Evolutionary conservation across 75 land plant species (phyloP).

Genomic region (Ceratopteris richardii): DNA sequence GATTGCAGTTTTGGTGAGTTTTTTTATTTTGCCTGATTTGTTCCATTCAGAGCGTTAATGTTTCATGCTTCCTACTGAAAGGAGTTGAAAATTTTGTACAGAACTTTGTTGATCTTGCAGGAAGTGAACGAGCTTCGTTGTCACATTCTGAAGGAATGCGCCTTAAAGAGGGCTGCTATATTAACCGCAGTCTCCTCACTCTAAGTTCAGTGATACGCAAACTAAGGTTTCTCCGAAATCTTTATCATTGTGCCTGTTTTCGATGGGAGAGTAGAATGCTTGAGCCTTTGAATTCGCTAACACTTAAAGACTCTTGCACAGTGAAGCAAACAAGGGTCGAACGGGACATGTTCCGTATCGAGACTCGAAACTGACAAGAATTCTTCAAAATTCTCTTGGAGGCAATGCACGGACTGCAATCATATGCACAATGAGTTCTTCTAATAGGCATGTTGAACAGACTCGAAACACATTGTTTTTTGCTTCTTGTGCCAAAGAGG

Average conservation of each 20-base stretch:
- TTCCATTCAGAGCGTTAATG: background rate
- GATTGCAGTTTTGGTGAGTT: slow-evolving; percentile 67
- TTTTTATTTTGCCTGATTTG: background rate
- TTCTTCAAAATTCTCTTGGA: slow-evolving; percentile 81
- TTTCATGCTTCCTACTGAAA: slow-evolving; percentile 16
- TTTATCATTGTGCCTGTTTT: slow-evolving; percentile 12
- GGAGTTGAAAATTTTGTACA: slow-evolving; percentile 20
- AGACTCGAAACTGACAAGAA: slow-evolving; percentile 80
- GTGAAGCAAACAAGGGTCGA: slow-evolving; percentile 1
- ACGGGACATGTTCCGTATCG: slow-evolving; percentile 11
- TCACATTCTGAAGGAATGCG: slow-evolving; percentile 70
- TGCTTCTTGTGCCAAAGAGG: slow-evolving; percentile 83
- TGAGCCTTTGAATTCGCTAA: slow-evolving; percentile 27
- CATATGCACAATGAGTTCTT: slow-evolving; percentile 85
- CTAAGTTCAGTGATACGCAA: slow-evolving; percentile 86
- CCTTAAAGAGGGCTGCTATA: slow-evolving; percentile 87
- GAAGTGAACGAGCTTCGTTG: slow-evolving; percentile 84
- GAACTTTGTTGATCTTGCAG: slow-evolving; percentile 94
- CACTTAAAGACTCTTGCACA: background rate
- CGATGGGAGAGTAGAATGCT: background rate
- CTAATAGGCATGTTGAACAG: slow-evolving; percentile 66
- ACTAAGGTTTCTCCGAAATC: slow-evolving; percentile 57
- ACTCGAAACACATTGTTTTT: slow-evolving; percentile 71
- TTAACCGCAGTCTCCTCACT: slow-evolving; percentile 77
- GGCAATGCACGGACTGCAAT: slow-evolving; percentile 91